Evolutionary conservation across 441 rosid species (phyloP), one percentile per base, ranked within the genome.

Genomic region (Bruguiera hainesii): DNA sequence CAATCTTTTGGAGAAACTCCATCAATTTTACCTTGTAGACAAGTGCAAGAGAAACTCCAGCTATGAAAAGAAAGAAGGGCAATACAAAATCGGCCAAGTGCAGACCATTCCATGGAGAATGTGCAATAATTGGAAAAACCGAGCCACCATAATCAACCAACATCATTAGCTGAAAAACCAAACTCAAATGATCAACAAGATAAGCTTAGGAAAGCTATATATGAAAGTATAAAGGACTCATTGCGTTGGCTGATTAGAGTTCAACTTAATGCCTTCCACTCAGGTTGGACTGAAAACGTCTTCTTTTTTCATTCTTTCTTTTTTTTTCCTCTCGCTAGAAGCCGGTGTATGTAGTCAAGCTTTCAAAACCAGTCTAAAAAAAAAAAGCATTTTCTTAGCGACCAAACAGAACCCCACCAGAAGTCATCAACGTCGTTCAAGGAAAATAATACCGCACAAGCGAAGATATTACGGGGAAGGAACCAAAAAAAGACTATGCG

Each of bases 41-140:
- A 66, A 77, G 72, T 3, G 77, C 77, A 51, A 66, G 69, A 56
- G 80, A 77, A 51, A 73, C 70, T 20, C 75, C 80, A 58, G 76
- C 77, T 39, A 73, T 33, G 29, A 77, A 77, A 26, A 77, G 80
- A 42, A 77, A 77, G 56, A 70, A 77, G 29, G 77, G 80, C 77
- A 77, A 69, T 15, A 77, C 80, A 52, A 73, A 66, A 69, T 77
- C 80, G 11, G 77, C 80, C 72, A 77, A 52, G 55, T 30, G 80
- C 58, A 73, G 77, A 13, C 72, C 80, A 33, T 69, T 77, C 80
- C 80, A 70, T 0, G 80, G 74, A 51, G 74, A 66, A 73, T 77
- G 80, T 30, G 74, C 72, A 50, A 70, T 77, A 3, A 73, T 66
- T 30, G 77, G 80, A 31, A 77, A 35, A 30, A 70, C 26, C 4